Conservation (phyloP, 169 alveolate genomes). For the Cryptosporidium sp. region DNA sequence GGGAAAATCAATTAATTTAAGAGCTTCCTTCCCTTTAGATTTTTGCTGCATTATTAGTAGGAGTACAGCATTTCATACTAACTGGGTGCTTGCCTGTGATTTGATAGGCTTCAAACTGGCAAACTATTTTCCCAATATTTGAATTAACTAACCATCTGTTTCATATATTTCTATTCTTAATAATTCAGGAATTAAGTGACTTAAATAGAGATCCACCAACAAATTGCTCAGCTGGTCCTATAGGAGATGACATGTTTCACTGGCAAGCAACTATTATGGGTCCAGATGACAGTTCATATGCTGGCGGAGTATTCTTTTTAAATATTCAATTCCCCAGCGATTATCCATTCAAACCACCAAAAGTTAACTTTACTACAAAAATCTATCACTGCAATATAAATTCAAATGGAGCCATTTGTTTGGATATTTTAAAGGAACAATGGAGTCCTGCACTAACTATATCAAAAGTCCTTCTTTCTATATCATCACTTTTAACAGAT, state of each 20-base stretch:
- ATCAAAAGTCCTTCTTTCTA: constrained; percentile 96
- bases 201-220: constrained; percentile 98
- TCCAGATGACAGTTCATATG: constrained; percentile 97
- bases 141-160: neutral
- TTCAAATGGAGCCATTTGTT: constrained; percentile 97
- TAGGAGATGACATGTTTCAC: constrained; percentile 96
- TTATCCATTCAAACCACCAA: constrained; percentile 99
- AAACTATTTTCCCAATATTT: neutral
- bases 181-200: constrained; percentile 93
- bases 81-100: neutral
- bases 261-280: constrained; percentile 99
- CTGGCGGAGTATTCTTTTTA: constrained; percentile 98
- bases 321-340: constrained; percentile 99
- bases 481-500: constrained; percentile 97
- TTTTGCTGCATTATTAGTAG: neutral
- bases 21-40: neutral
- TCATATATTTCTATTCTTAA: too few species aligned
- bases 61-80: neutral
- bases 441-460: constrained; percentile 99
- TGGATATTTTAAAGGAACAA: constrained; percentile 97
- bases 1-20: too few species aligned
- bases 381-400: constrained; percentile 98
- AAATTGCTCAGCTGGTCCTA: constrained; percentile 98
- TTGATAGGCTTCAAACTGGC: neutral
- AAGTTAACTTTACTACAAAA: constrained; percentile 96